phyloP scores from a whole-genome alignment of 225 moss, liverwort and hornwort genomes.

The Pleurozium schreberi region DNA sequence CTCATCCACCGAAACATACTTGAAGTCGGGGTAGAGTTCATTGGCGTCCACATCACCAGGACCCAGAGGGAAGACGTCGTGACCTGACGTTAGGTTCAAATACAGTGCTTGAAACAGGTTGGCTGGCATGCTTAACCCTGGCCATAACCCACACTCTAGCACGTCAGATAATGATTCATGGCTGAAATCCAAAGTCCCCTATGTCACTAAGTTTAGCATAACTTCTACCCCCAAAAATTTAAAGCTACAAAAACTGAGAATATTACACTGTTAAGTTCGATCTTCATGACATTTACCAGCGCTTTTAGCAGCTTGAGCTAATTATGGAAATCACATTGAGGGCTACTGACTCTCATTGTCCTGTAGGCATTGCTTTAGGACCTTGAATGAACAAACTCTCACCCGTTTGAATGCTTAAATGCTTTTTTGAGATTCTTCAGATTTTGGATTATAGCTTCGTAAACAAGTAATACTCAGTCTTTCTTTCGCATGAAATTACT shows the following conservation, averaged over 20 bases:
- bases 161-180: background rate
- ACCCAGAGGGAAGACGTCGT: background rate
- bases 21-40: slow-evolving; percentile 1
- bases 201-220: background rate
- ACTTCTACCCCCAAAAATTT: no score
- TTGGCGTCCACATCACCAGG: background rate
- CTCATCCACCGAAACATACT: background rate
- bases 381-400: background rate
- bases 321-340: no score
- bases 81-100: background rate
- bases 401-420: background rate
- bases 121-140: background rate
- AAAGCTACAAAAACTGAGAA: no score
- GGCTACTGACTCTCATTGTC: background rate
- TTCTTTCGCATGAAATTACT: background rate
- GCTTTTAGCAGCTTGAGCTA: background rate
- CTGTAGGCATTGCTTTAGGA: background rate
- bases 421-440: background rate
- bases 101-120: background rate
- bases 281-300: background rate
- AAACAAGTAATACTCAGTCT: background rate
- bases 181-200: background rate
- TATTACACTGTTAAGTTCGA: background rate
- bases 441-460: background rate
- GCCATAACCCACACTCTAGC: background rate